Evolutionary conservation across 1,284 basidiomycete genomes (phyloP).

Genomic region (Melampsora occidentalis): DNA sequence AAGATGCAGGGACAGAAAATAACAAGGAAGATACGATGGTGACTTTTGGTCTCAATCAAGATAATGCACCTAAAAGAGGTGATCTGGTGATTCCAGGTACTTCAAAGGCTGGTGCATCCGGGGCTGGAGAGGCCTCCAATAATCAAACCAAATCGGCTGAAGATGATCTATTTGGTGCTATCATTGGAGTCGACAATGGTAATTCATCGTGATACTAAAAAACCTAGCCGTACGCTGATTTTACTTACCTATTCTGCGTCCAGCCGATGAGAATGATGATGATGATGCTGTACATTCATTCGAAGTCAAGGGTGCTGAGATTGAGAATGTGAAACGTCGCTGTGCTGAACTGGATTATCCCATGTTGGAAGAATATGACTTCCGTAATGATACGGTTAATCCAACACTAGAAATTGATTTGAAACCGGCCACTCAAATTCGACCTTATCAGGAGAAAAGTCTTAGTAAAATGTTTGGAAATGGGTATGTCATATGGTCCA

Average conservation of each 20-base stretch:
- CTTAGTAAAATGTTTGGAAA: slow-evolving; percentile 99
- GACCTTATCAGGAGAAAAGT: slow-evolving; percentile 95
- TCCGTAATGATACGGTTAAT: slow-evolving; percentile 89
- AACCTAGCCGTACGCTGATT: neutral
- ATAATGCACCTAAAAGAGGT: slow-evolving; percentile 74
- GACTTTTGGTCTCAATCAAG: slow-evolving; percentile 64
- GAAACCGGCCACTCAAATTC: slow-evolving; percentile 90
- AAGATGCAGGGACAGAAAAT: slow-evolving; percentile 59
- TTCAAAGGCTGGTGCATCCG: slow-evolving; percentile 25
- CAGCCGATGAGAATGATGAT: slow-evolving; percentile 86
- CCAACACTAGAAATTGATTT: slow-evolving; percentile 93
- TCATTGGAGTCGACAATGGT: slow-evolving; percentile 86
- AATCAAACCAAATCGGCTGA: slow-evolving; percentile 57
- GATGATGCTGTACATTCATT: slow-evolving; percentile 94
- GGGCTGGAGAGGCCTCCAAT: slow-evolving; percentile 22
- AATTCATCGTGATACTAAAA: slow-evolving; percentile 49
- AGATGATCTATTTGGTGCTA: slow-evolving; percentile 75
- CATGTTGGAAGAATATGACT: slow-evolving; percentile 96
- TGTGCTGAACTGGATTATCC: slow-evolving; percentile 94
- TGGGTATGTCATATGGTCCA: slow-evolving; percentile 61
- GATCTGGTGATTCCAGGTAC: slow-evolving; percentile 79
- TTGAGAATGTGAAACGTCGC: slow-evolving; percentile 61
- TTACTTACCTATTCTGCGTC: neutral
- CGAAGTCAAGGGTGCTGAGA: slow-evolving; percentile 83
- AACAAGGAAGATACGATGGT: slow-evolving; percentile 29